Conservation (phyloP, 1,139 yeast species). For the Geotrichum carabidarum region DNA sequence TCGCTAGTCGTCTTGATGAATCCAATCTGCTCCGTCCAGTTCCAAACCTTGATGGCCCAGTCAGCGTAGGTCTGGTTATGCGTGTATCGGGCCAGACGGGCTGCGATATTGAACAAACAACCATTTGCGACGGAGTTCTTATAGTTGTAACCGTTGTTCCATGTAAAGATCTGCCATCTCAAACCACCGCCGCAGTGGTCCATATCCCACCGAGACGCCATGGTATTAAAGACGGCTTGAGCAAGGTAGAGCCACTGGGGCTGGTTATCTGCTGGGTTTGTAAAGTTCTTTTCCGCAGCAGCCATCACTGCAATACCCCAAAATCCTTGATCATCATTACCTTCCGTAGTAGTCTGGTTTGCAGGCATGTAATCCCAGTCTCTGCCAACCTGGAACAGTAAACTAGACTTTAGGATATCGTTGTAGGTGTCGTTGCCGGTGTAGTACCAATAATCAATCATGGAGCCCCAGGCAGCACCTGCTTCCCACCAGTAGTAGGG, state of each 20-base stretch:
- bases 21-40: constrained; percentile 68
- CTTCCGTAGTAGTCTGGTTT: constrained; percentile 72
- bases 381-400: constrained; percentile 62
- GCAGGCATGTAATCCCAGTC: constrained; percentile 67
- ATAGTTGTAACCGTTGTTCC: constrained; percentile 92
- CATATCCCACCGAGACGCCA: constrained; percentile 84
- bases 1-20: constrained; percentile 46
- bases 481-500: constrained; percentile 97
- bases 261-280: constrained; percentile 50
- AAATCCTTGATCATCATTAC: constrained; percentile 89
- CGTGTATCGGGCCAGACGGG: constrained; percentile 81
- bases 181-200: constrained; percentile 77
- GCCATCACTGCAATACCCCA: constrained; percentile 84
- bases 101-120: constrained; percentile 80
- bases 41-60: constrained; percentile 75
- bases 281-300: constrained; percentile 76
- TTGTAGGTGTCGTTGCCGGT: constrained; percentile 61
- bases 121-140: constrained; percentile 90
- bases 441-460: constrained; percentile 61
- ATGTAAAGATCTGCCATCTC: constrained; percentile 93
- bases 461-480: constrained; percentile 79
- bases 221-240: constrained; percentile 81
- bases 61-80: constrained; percentile 63
- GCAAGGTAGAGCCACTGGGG: constrained; percentile 69
- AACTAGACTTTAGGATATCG: constrained; percentile 51